Evolutionary conservation across 1,284 basidiomycete genomes (phyloP).

Genomic region (Malassezia furfur): DNA sequence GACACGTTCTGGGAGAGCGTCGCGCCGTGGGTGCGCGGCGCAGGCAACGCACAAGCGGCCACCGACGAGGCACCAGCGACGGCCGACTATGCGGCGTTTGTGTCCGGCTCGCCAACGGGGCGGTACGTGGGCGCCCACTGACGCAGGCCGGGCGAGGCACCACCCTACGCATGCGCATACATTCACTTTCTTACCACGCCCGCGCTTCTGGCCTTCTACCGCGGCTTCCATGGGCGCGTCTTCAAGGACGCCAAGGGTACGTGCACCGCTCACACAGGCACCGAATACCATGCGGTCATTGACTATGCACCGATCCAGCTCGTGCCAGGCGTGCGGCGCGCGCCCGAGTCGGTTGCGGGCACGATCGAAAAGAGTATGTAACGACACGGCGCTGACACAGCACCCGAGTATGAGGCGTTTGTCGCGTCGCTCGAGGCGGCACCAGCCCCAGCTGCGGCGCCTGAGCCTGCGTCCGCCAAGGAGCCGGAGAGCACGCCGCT

Average conservation of each 20-base stretch:
- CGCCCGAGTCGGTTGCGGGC: not conserved
- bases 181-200: slow-evolving; percentile 73
- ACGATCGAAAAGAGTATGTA: slow-evolving; percentile 11
- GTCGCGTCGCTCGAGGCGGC: not conserved
- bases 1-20: slow-evolving; percentile 87
- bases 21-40: slow-evolving; percentile 60
- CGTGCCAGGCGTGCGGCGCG: not conserved
- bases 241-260: slow-evolving; percentile 82
- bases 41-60: slow-evolving; percentile 52
- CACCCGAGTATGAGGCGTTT: slow-evolving; percentile 9
- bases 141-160: slow-evolving; percentile 2
- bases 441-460: not conserved
- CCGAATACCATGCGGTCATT: slow-evolving; percentile 1
- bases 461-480: not conserved
- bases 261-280: not conserved
- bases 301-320: slow-evolving; percentile 7
- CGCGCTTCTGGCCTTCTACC: slow-evolving; percentile 64
- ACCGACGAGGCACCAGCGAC: slow-evolving; percentile 46
- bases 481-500: slow-evolving; percentile 1
- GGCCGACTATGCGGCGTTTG: slow-evolving; percentile 28
- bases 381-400: not conserved
- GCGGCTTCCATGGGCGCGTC: slow-evolving; percentile 78
- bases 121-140: not conserved
- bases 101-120: slow-evolving; percentile 12
- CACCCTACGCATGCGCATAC: slow-evolving; percentile 57